Conservation (phyloP, 2,329 filamentous ascomycete species). For the Fusarium devonianum region DNA sequence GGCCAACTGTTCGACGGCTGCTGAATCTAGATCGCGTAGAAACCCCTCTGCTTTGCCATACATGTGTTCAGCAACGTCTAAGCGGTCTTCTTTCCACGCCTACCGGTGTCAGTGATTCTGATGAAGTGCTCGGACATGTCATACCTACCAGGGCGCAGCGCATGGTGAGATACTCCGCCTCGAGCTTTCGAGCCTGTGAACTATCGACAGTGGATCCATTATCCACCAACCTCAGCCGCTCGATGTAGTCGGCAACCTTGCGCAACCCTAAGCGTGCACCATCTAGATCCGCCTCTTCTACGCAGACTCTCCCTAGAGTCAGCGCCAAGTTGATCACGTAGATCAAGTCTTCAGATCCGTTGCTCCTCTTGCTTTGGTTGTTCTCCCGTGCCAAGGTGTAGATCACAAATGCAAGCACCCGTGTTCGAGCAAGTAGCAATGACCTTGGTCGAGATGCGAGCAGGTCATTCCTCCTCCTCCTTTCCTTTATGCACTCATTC, state of each 20-base stretch:
- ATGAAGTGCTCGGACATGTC: slow-evolving; percentile 1
- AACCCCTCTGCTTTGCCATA: slow-evolving; percentile 65
- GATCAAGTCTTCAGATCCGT: slow-evolving; percentile 50
- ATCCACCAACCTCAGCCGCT: slow-evolving; percentile 24
- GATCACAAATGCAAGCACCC: slow-evolving; percentile 70
- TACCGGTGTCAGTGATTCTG: slow-evolving; percentile 46
- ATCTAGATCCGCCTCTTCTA: slow-evolving; percentile 62
- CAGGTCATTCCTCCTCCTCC: slow-evolving; percentile 35
- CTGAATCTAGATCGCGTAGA: slow-evolving; percentile 51
- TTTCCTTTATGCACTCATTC: slow-evolving; percentile 69
- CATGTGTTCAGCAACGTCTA: slow-evolving; percentile 82
- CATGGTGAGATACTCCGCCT: slow-evolving; percentile 70
- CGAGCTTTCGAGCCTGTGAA: slow-evolving; percentile 46
- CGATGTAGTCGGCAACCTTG: slow-evolving; percentile 65
- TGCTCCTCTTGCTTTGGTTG: slow-evolving; percentile 35
- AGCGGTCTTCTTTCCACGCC: slow-evolving; percentile 76
- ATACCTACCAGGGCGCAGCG: slow-evolving; percentile 69
- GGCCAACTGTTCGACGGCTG: slow-evolving; percentile 66
- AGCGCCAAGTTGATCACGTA: slow-evolving; percentile 73
- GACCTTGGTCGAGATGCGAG: slow-evolving; percentile 28
- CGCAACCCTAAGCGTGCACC: slow-evolving; percentile 69
- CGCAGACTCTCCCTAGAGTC: slow-evolving; percentile 63
- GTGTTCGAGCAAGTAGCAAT: slow-evolving; percentile 50
- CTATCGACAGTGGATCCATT: neutral
- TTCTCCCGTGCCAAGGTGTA: slow-evolving; percentile 63